Evolutionary conservation across 345 rosid species (phyloP).

Genomic region (Salix koriyanagi): DNA sequence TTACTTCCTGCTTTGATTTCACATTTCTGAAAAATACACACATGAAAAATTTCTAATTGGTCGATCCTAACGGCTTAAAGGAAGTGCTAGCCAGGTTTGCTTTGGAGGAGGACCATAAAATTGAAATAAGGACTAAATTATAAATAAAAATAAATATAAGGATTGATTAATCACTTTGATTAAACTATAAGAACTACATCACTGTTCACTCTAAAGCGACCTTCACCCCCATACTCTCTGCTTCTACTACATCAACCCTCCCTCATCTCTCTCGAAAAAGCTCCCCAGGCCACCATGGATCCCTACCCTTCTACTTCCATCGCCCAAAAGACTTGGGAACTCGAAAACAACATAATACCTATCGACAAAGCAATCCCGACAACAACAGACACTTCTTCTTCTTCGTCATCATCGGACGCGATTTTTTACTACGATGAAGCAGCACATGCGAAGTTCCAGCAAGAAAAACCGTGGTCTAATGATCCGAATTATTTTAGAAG

Average conservation of each 20-base stretch:
- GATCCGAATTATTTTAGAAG: slow-evolving; percentile 97
- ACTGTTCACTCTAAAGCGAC: no score
- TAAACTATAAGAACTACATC: no score
- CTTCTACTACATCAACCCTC: not conserved
- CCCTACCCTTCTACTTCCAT: slow-evolving; percentile 46
- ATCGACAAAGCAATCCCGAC: slow-evolving; percentile 38
- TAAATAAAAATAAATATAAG: no score
- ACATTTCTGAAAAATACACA: no score
- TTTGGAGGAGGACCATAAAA: no score
- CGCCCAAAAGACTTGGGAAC: slow-evolving; percentile 97
- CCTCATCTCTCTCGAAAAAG: not conserved
- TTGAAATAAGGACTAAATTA: no score
- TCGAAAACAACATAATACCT: slow-evolving; percentile 78
- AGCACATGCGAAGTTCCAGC: slow-evolving; percentile 63
- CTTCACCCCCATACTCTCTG: no score
- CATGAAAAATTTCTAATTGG: no score
- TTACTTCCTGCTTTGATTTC: no score
- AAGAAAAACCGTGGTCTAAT: slow-evolving; percentile 89
- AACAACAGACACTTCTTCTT: slow-evolving; percentile 22
- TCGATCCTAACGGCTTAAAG: no score
- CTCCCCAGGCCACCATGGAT: slow-evolving; percentile 10
- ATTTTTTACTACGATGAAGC: slow-evolving; percentile 80
- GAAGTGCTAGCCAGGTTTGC: no score
- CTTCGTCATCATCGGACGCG: slow-evolving; percentile 41
- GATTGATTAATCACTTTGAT: no score